Conservation (phyloP, 2,329 filamentous ascomycete species). For the Cytospora chrysosperma region DNA sequence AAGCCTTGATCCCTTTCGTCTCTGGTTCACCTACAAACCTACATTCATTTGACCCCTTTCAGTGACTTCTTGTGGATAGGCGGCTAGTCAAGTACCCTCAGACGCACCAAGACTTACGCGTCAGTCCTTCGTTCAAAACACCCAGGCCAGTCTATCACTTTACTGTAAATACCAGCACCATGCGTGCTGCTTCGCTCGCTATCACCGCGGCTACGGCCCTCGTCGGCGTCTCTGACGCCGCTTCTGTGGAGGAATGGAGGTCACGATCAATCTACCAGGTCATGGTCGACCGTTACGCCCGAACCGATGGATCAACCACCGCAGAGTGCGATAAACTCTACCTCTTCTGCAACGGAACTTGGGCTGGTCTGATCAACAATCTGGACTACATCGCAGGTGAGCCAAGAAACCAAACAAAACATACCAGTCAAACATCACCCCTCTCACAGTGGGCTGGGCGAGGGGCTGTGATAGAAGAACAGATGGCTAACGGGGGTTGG, state of each 20-base stretch:
- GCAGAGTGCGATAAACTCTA: conserved; percentile 41
- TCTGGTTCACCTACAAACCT: conserved; percentile 5
- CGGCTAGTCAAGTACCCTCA: not conserved
- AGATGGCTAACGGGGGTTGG: not conserved
- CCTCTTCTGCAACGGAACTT: conserved; percentile 61
- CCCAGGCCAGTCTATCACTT: not conserved
- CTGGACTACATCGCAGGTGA: conserved; percentile 60
- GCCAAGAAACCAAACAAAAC: not conserved
- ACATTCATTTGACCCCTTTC: conserved; percentile 21
- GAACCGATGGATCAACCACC: conserved; percentile 45
- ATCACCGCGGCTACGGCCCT: conserved; percentile 29
- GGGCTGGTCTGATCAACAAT: conserved; percentile 55
- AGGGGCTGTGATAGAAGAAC: conserved; percentile 1
- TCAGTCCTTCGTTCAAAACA: not conserved
- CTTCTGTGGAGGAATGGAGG: conserved; percentile 44
- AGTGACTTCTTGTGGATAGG: conserved; percentile 12
- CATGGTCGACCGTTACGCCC: conserved; percentile 56
- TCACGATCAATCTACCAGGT: conserved; percentile 58
- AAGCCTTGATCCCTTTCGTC: conserved; percentile 8
- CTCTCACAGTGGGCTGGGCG: not conserved
- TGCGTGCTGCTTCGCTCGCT: conserved; percentile 24
- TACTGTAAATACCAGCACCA: conserved; percentile 8
- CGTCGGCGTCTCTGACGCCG: conserved; percentile 44
- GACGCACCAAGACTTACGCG: conserved; percentile 13
- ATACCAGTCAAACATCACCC: not conserved